phyloP scores from a whole-genome alignment of 2,329 filamentous ascomycete species.

The Cucurbitaria berberidis region DNA sequence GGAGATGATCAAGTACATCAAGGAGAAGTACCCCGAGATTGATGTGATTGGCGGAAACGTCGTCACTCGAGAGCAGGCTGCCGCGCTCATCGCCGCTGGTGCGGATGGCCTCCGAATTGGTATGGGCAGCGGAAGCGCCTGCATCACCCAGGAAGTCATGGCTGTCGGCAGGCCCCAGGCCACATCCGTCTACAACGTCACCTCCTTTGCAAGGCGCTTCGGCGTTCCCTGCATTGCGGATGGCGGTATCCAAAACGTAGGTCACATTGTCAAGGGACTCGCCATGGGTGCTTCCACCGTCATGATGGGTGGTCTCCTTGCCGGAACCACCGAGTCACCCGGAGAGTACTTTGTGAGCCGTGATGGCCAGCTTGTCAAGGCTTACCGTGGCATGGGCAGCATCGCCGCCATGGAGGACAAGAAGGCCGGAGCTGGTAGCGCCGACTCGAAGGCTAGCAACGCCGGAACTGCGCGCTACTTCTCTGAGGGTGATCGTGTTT shows the following conservation, averaged over 20 bases:
- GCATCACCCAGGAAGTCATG: constrained; percentile 99
- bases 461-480: constrained; percentile 98
- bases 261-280: constrained; percentile 98
- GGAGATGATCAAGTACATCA: constrained; percentile 97
- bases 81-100: constrained; percentile 87
- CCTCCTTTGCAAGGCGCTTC: constrained; percentile 86
- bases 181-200: constrained; percentile 87
- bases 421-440: constrained; percentile 80
- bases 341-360: constrained; percentile 95
- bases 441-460: constrained; percentile 75
- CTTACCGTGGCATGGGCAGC: constrained; percentile 98
- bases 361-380: constrained; percentile 98
- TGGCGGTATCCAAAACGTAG: constrained; percentile 96
- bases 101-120: constrained; percentile 97
- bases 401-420: constrained; percentile 99
- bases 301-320: constrained; percentile 99
- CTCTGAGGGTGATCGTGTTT: constrained; percentile 91
- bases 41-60: constrained; percentile 99
- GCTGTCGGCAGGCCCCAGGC: constrained; percentile 96
- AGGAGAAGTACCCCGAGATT: constrained; percentile 80
- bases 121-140: constrained; percentile 97
- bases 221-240: constrained; percentile 98
- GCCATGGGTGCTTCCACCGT: constrained; percentile 92
- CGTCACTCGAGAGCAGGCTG: constrained; percentile 95
- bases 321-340: constrained; percentile 95